These are phyloP conservation scores for Monilinia fructicola DNA, from an alignment of 2,329 filamentous ascomycete species.

Conservation along the genomic window DNA sequence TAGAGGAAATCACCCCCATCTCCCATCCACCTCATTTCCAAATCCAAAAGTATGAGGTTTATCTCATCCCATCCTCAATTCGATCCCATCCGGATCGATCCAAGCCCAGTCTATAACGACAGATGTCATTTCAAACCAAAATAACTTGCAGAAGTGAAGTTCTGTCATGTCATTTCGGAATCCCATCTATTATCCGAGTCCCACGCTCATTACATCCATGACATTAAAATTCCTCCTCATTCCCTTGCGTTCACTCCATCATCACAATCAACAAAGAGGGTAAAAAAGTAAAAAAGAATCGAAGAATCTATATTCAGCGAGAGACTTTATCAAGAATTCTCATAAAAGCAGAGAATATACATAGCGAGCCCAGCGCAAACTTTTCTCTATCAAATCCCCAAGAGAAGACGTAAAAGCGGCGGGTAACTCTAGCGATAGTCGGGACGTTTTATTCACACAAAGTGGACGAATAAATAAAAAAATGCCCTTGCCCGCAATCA, in stretches of 20 bases:
- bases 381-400: slow-evolving; percentile 26
- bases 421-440: slow-evolving; percentile 41
- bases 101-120: slow-evolving; percentile 17
- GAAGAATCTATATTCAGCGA: slow-evolving; percentile 34
- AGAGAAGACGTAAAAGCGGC: slow-evolving; percentile 30
- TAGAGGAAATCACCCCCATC: not conserved
- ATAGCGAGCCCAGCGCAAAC: slow-evolving; percentile 38
- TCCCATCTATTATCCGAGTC: slow-evolving; percentile 7
- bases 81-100: not conserved
- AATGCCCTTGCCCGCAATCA: slow-evolving; percentile 11
- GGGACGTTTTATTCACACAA: slow-evolving; percentile 31
- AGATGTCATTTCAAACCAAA: not conserved
- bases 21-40: not conserved
- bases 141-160: not conserved
- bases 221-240: slow-evolving; percentile 3
- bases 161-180: slow-evolving; percentile 17
- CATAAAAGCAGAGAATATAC: slow-evolving; percentile 29
- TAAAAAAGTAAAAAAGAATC: not conserved
- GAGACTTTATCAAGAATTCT: slow-evolving; percentile 25
- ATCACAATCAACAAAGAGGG: slow-evolving; percentile 1
- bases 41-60: slow-evolving; percentile 10
- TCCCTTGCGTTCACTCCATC: too few relatives aligned
- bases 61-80: not conserved
- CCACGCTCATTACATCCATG: slow-evolving; percentile 17
- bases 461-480: slow-evolving; percentile 18